Percentiles rank a stretch among this genome's conserved stretches.
phyloP scores from a whole-genome alignment of 768 basidiomycete species.

The Heimioporus sp. region DNA sequence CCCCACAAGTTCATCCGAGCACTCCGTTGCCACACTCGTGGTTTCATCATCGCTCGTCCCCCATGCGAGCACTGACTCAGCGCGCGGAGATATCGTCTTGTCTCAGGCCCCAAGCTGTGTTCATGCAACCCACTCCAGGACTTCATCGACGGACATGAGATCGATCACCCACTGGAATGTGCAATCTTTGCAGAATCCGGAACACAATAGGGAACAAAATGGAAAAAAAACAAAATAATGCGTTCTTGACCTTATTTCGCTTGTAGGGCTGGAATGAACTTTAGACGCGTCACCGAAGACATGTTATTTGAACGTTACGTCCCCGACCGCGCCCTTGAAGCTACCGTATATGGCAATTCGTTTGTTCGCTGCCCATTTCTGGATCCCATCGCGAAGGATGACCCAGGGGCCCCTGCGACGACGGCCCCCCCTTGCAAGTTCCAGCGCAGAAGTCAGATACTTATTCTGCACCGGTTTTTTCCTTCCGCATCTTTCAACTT shows the following conservation, averaged over 20 bases:
- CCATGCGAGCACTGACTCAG: slow-evolving; percentile 7
- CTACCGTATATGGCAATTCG: slow-evolving; percentile 35
- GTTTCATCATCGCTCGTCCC: slow-evolving; percentile 16
- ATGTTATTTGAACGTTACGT: slow-evolving; percentile 29
- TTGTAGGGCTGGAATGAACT: slow-evolving; percentile 21
- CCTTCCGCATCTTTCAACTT: slow-evolving; percentile 31
- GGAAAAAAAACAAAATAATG: slow-evolving; percentile 11
- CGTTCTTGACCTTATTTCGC: slow-evolving; percentile 25
- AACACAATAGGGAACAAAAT: slow-evolving; percentile 9
- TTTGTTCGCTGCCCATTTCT: slow-evolving; percentile 36
- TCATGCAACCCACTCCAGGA: slow-evolving; percentile 12
- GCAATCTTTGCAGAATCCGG: too few species aligned
- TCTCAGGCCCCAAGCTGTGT: slow-evolving; percentile 8
- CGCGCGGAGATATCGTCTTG: slow-evolving; percentile 10
- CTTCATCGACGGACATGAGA: slow-evolving; percentile 22
- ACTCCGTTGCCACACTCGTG: slow-evolving; percentile 16
- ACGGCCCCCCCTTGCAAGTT: slow-evolving; percentile 25
- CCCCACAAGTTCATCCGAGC: slow-evolving; percentile 15
- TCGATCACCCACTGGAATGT: neutral
- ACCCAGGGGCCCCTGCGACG: slow-evolving; percentile 22
- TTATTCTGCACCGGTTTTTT: slow-evolving; percentile 27
- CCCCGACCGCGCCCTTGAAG: slow-evolving; percentile 33
- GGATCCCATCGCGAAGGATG: slow-evolving; percentile 26
- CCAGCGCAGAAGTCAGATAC: slow-evolving; percentile 34
- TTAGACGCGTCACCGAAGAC: slow-evolving; percentile 31